These are phyloP conservation scores for Blastobotrys illinoisensis DNA, from an alignment of 1,139 yeast genomes.

Conservation along the genomic window DNA sequence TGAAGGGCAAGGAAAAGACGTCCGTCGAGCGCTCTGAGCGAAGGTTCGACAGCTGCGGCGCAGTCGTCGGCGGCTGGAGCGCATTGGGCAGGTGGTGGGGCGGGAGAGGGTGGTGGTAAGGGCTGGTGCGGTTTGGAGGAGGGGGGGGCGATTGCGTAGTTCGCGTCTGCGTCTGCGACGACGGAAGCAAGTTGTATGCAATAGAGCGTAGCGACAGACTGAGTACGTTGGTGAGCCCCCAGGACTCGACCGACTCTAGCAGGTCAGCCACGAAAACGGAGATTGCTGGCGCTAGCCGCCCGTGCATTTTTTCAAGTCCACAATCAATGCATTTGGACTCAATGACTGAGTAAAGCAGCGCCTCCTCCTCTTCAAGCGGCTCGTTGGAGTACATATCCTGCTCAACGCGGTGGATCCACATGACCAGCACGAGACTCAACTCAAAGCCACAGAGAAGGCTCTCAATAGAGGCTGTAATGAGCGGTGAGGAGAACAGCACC, in stretches of 20 bases:
- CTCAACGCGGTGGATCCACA: conserved; percentile 33
- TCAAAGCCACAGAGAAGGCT: conserved; percentile 26
- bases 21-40: background rate
- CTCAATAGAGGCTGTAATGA: conserved; percentile 21
- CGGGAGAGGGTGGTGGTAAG: background rate
- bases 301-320: conserved; percentile 24
- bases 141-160: background rate
- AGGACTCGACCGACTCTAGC: conserved; percentile 26
- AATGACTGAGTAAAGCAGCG: conserved; percentile 19
- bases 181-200: conserved; percentile 21
- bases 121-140: background rate
- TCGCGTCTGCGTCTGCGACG: background rate
- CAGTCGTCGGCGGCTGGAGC: background rate
- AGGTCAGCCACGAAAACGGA: conserved; percentile 29
- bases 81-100: background rate
- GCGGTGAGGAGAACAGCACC: conserved; percentile 21
- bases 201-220: conserved; percentile 25
- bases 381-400: conserved; percentile 17
- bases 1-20: background rate
- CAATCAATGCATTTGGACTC: conserved; percentile 23
- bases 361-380: conserved; percentile 19
- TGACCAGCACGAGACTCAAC: conserved; percentile 25
- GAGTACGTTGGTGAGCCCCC: conserved; percentile 29
- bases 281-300: conserved; percentile 25
- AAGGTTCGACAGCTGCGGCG: background rate